Base-by-base conservation (phyloP, 2,329 filamentous ascomycete genomes). In the Graphilbum sp. region DNA sequence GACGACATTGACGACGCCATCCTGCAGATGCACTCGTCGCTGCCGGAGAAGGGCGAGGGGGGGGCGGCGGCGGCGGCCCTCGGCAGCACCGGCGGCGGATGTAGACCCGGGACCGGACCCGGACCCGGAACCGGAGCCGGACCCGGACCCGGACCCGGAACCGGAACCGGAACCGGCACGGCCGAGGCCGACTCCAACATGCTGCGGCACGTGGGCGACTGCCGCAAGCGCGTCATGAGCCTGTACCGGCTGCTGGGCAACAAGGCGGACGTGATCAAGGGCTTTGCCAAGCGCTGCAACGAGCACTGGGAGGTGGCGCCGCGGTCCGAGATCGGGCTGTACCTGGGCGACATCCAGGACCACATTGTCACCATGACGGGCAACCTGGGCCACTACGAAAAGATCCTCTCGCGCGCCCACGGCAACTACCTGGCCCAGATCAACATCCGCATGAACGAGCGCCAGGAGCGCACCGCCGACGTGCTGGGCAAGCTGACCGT, bases 321-420 rank as follows among this genome's bases (percentile, higher is more conserved):
- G 11, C 73, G 87, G 44, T 90, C 82, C 25, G 90, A 98, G 55
- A 96, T 98, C 54, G 90, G 90, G n/a, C 61, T 98, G 38, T 98
- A 96, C 58, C 64, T 98, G 41, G 90, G 90, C 44, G 90, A 98
- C 62, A 98, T 98, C 46, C 90, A 98, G 57, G 90, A 98, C 62
- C 90, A 98, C 55, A 96, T 98, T 49, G 78, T 98, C 49, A 98
- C 90, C 45, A 98, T 98, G 90, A 96, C 88, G 29, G 83, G 81
- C 37, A 98, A 96, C 54, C 61, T 98, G 52, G 81, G 78, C 47
- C 90, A 98, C 55, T 96, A 96, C 52, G 90, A 98, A 60, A 93
- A 87, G 52, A 83, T 98, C 36, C 69, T 98, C 21, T 84, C 84
- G 35, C 75, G 90, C 41, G 87, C 87, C 12, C 90, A 98, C 52